A percentile compares a stretch with the other conserved stretches of the same genome.
phyloP scores from a whole-genome alignment of 768 basidiomycete genomes.

The Naganishia friedmannii region DNA sequence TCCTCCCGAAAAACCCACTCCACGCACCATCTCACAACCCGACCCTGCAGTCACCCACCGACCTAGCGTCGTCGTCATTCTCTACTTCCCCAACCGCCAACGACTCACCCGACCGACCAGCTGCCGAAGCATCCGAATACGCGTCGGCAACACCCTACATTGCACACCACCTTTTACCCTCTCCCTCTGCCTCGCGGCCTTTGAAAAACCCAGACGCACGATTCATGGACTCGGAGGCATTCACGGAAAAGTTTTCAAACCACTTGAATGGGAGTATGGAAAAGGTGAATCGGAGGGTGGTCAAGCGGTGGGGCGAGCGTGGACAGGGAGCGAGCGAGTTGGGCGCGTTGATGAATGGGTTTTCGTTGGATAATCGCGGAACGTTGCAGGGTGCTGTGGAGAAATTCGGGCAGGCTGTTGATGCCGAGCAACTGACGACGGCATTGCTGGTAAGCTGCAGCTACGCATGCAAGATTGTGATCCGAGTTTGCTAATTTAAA shows the following conservation, averaged over 20 bases:
- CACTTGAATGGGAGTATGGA: constrained; percentile 92
- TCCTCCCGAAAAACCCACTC: constrained; percentile 89
- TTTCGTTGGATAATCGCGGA: constrained; percentile 77
- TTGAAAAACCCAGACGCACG: constrained; percentile 90
- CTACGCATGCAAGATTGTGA: not conserved
- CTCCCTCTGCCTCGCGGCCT: constrained; percentile 81
- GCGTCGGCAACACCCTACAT: constrained; percentile 38
- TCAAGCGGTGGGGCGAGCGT: constrained; percentile 93
- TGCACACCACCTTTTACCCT: constrained; percentile 62
- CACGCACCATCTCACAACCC: constrained; percentile 95
- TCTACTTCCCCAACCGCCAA: constrained; percentile 31
- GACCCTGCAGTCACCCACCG: constrained; percentile 54
- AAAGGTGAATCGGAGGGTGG: constrained; percentile 83
- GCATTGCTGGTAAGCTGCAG: constrained; percentile 67
- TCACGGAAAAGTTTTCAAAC: constrained; percentile 90
- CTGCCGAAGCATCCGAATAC: constrained; percentile 12
- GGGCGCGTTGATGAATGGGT: constrained; percentile 86
- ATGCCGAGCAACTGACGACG: constrained; percentile 88
- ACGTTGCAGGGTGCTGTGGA: constrained; percentile 69
- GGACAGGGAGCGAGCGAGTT: constrained; percentile 85
- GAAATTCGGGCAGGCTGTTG: constrained; percentile 94
- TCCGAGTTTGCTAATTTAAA: not conserved
- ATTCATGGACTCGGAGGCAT: constrained; percentile 91
- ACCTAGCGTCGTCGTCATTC: constrained; percentile 14
- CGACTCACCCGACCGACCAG: constrained; percentile 18